Percentiles rank a stretch among this genome's conserved stretches.
Evolutionary conservation across 169 alveolate genomes (phyloP).

Genomic region (Plasmodium adleri): DNA sequence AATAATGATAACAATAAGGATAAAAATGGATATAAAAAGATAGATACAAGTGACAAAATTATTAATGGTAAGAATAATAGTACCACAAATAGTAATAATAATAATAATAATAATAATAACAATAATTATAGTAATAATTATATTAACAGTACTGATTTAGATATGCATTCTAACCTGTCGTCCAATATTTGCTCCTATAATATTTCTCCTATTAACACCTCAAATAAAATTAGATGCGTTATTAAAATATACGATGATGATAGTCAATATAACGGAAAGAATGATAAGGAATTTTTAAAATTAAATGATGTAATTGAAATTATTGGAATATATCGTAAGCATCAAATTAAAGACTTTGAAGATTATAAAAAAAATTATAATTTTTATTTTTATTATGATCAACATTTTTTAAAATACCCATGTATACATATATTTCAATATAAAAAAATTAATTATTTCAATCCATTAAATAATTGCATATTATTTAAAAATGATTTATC

Average conservation of each 20-base stretch:
- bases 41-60: background rate
- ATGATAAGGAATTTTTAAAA: conserved; percentile 46
- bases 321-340: conserved; percentile 70
- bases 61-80: background rate
- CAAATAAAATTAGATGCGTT: conserved; percentile 35
- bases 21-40: too few species aligned
- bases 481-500: conserved; percentile 50
- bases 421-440: conserved; percentile 70
- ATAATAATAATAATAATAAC: background rate
- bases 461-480: conserved; percentile 62
- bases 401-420: conserved; percentile 62
- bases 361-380: conserved; percentile 47
- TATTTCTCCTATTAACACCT: too few species aligned
- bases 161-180: too few species aligned
- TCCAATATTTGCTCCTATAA: too few species aligned
- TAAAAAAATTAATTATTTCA: conserved; percentile 51
- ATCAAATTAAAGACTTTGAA: conserved; percentile 63
- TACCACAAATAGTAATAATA: background rate
- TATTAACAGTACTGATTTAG: too few species aligned
- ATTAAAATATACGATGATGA: conserved; percentile 70
- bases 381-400: conserved; percentile 70
- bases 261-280: conserved; percentile 71
- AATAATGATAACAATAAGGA: background rate
- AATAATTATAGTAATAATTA: background rate
- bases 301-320: conserved; percentile 70